Percentiles rank a stretch among this genome's conserved stretches.
These are phyloP conservation scores for Marasmius fiardii DNA, from an alignment of 1,284 basidiomycete genomes.

Conservation along the genomic window DNA sequence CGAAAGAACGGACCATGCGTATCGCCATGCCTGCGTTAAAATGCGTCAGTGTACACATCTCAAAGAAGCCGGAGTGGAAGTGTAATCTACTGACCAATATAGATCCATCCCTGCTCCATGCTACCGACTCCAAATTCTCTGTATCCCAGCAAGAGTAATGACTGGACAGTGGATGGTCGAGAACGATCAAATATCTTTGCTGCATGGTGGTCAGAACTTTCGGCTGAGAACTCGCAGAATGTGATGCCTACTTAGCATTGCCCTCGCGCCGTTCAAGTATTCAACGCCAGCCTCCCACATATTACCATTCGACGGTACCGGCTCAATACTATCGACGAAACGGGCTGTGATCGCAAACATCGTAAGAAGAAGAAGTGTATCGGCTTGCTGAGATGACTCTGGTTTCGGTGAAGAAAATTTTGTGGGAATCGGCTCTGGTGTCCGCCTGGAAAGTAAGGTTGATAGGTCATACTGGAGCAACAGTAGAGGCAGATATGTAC, in stretches of 20 bases:
- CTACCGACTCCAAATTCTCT: constrained; percentile 79
- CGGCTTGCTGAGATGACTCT: constrained; percentile 58
- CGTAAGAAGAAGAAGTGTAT: constrained; percentile 68
- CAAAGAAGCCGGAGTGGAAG: too few species aligned
- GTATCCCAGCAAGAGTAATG: constrained; percentile 75
- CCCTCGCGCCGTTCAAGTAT: constrained; percentile 66
- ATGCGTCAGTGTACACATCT: constrained; percentile 14
- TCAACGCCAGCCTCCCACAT: constrained; percentile 73
- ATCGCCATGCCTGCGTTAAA: constrained; percentile 60
- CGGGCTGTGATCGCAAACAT: constrained; percentile 80
- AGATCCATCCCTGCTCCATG: constrained; percentile 83
- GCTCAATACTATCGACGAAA: constrained; percentile 52
- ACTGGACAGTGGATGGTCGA: constrained; percentile 68
- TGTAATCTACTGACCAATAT: constrained; percentile 49
- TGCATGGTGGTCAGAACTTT: constrained; percentile 24
- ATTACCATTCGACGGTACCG: constrained; percentile 44
- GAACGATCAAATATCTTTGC: constrained; percentile 66
- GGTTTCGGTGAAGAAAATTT: constrained; percentile 31
- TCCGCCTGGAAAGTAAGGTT: constrained; percentile 4
- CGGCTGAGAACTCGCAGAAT: neutral
- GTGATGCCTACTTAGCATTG: constrained; percentile 54
- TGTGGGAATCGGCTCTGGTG: constrained; percentile 5
- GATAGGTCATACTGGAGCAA: neutral
- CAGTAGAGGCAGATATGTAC: neutral
- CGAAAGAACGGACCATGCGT: constrained; percentile 54